Conservation (phyloP, 208 protist species). For the Crithidia sp. region DNA sequence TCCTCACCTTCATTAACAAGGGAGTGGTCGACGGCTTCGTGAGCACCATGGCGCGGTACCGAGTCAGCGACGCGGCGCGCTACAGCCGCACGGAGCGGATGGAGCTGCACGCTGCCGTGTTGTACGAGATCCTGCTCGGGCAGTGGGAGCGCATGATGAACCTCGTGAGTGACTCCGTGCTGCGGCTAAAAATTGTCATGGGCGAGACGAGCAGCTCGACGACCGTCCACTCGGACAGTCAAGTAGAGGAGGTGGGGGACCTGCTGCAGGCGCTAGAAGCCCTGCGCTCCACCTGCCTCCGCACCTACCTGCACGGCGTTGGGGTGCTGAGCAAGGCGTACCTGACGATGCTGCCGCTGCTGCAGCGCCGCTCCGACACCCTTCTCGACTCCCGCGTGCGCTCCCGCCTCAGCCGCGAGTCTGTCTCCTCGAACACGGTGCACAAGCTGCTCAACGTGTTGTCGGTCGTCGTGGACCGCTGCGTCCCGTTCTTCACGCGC, state of each 20-base stretch:
- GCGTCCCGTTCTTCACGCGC: slow-evolving; percentile 70
- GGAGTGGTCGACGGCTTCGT: slow-evolving; percentile 68
- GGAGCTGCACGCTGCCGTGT: slow-evolving; percentile 80
- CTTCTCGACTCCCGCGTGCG: slow-evolving; percentile 65
- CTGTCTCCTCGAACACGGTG: slow-evolving; percentile 68
- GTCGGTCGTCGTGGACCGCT: slow-evolving; percentile 81
- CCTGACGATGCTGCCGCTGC: slow-evolving; percentile 65
- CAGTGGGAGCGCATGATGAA: slow-evolving; percentile 84
- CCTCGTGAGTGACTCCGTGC: slow-evolving; percentile 60
- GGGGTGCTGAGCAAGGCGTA: slow-evolving; percentile 87
- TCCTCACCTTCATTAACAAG: slow-evolving; percentile 78
- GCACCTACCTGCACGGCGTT: slow-evolving; percentile 76
- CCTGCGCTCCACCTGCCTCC: slow-evolving; percentile 63
- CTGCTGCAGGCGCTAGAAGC: slow-evolving; percentile 82
- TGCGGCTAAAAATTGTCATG: slow-evolving; percentile 85
- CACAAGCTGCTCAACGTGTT: slow-evolving; percentile 88
- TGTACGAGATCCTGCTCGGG: slow-evolving; percentile 79
- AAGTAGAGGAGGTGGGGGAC: slow-evolving; percentile 67
- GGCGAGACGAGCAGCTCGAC: slow-evolving; percentile 72
- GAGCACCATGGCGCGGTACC: slow-evolving; percentile 59
- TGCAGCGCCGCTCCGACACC: slow-evolving; percentile 38
- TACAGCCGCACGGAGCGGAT: slow-evolving; percentile 51
- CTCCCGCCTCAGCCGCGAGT: slow-evolving; percentile 78
- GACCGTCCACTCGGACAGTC: slow-evolving; percentile 43
- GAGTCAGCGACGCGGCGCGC: slow-evolving; percentile 39